Evolutionary conservation across 345 rosid genomes (phyloP).

Genomic region (Populus simonii): DNA sequence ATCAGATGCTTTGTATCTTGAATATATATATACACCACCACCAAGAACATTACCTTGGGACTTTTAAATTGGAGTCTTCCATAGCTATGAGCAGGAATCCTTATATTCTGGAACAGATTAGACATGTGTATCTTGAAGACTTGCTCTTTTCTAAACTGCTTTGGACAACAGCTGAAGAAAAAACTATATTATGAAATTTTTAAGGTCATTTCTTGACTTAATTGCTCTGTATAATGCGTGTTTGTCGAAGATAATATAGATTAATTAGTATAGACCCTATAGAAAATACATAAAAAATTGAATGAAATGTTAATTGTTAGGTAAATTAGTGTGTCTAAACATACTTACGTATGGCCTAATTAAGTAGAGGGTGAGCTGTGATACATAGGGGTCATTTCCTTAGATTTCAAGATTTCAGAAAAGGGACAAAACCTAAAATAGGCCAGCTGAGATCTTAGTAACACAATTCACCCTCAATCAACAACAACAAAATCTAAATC

Average conservation of each 20-base stretch:
- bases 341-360: neutral
- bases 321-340: neutral
- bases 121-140: neutral
- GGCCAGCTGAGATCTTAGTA: slow-evolving; percentile 2
- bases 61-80: neutral
- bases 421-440: slow-evolving; percentile 22
- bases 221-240: neutral
- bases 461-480: slow-evolving; percentile 18
- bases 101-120: slow-evolving; percentile 10
- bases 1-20: no score
- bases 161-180: neutral
- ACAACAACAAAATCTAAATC: slow-evolving; percentile 43
- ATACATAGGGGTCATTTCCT: slow-evolving; percentile 12
- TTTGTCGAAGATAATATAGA: neutral
- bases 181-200: neutral
- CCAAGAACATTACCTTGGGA: neutral
- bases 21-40: no score
- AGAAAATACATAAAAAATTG: neutral
- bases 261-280: slow-evolving; percentile 1
- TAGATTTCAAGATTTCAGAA: neutral
- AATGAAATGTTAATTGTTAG: slow-evolving; percentile 7
- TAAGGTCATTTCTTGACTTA: neutral
- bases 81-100: neutral
- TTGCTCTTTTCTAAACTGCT: neutral
- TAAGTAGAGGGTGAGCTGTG: slow-evolving; percentile 19